Base-by-base conservation (phyloP, 768 basidiomycete species). In the Boletellus emodensis region DNA sequence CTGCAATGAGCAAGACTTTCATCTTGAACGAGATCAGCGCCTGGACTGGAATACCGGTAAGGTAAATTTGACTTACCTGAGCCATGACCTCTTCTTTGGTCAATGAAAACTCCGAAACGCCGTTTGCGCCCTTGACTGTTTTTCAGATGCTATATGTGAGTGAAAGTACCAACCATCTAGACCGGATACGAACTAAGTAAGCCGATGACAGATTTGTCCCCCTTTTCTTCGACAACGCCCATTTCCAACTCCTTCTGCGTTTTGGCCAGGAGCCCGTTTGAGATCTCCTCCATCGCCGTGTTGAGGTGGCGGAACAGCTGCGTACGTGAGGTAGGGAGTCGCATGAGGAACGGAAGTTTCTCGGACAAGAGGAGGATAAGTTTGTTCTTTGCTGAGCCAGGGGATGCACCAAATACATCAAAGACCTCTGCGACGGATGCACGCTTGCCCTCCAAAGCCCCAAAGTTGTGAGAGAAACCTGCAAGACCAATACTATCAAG, bases 381-480 rank as follows among this genome's bases (percentile, higher is more conserved):
- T 13, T 56, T 51, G n/a, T 67, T 67, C 40, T 72, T 24, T 4
- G 65, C 38, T 6, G 66, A 63, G 1, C 33, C 20, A 13, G 54
- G 52, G 6, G 70, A 59, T 14, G 54, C 52, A 4, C 22, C 28
- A 43, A 75, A 70, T 0, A 66, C 60, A 14, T 74, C 72, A 26
- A 79, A 76, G 2, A 70, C 66, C 4, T 73, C 67, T 3, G 71
- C 65, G 15, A 81, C 69, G 3, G 67, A 55, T 4, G 76, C 68
- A 26, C 60, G 62, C 48, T 76, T 72, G 6, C 81, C 81, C 13
- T 78, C 73, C 4, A 83, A 68, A 0, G 77, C 63, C 12, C 74
- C 73, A 54, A 84, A 84, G 57, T 81, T 70, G 55, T 83, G 76
- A 4, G 77, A 76, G 49, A 83, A 84, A 0, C 81, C 80, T 7